These are phyloP conservation scores for Neospermospora avenae DNA, from an alignment of 2,329 filamentous ascomycete species.

Conservation along the genomic window DNA sequence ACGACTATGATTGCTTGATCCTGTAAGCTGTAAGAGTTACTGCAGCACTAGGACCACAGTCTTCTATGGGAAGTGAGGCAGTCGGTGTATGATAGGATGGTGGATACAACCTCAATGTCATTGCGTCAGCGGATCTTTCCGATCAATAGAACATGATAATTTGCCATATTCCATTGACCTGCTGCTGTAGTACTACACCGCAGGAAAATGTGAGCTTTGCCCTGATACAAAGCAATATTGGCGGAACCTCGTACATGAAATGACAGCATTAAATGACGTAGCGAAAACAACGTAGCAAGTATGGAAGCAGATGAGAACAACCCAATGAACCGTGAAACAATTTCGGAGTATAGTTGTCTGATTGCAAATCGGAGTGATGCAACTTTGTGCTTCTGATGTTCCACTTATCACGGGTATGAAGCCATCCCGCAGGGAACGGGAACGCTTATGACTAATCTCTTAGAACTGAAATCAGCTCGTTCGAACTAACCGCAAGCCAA, in stretches of 20 bases:
- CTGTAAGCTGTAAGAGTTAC: neutral
- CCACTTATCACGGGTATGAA: neutral
- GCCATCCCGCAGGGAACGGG: neutral
- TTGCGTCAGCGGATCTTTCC: neutral
- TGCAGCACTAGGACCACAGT: neutral
- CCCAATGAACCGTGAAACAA: neutral
- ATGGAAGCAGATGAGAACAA: neutral
- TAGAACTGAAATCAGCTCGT: neutral
- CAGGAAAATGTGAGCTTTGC: neutral
- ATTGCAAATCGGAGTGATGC: neutral
- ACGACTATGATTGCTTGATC: neutral
- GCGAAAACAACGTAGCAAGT: neutral
- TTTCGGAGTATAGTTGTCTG: neutral
- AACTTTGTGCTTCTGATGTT: neutral
- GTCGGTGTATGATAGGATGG: neutral
- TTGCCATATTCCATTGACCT: neutral
- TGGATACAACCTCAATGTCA: neutral
- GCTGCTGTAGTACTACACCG: neutral
- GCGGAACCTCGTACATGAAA: too few relatives aligned
- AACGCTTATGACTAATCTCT: neutral
- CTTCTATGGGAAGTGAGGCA: neutral
- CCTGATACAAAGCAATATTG: neutral
- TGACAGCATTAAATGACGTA: neutral
- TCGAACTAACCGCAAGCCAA: neutral
- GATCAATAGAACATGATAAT: neutral